phyloP scores from a whole-genome alignment of 2,329 filamentous ascomycete genomes.

The Xylaria hypoxylon region DNA sequence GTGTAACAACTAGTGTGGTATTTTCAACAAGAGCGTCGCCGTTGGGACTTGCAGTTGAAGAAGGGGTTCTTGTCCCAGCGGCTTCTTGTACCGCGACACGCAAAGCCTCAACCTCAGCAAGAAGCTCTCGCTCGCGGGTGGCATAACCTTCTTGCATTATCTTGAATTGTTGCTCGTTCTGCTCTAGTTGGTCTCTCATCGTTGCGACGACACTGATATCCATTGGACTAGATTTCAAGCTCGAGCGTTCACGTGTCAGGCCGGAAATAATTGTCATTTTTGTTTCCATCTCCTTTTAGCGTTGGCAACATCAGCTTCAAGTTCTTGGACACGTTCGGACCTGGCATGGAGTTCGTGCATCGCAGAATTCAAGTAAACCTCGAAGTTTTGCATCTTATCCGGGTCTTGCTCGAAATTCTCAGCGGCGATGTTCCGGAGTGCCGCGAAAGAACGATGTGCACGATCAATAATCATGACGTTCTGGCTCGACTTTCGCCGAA shows the following conservation, averaged over 20 bases:
- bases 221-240: conserved; percentile 83
- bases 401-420: conserved; percentile 87
- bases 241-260: conserved; percentile 90
- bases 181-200: conserved; percentile 87
- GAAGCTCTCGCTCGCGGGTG: conserved; percentile 79
- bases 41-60: conserved; percentile 44
- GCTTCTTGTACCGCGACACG: conserved; percentile 64
- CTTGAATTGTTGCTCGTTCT: conserved; percentile 84
- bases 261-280: conserved; percentile 98
- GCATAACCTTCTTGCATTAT: conserved; percentile 78
- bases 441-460: conserved; percentile 89
- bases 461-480: conserved; percentile 88
- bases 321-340: conserved; percentile 88
- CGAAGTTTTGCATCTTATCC: conserved; percentile 91
- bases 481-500: conserved; percentile 93
- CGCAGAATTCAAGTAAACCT: conserved; percentile 88
- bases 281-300: conserved; percentile 96
- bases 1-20: conserved; percentile 53
- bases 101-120: conserved; percentile 76
- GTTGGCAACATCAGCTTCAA: conserved; percentile 85
- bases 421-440: conserved; percentile 85
- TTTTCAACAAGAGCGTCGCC: conserved; percentile 48
- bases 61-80: conserved; percentile 36
- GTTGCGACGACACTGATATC: conserved; percentile 92
- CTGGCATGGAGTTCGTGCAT: conserved; percentile 91